phyloP scores from a whole-genome alignment of 371 early-diverging fungal genomes.

The Rhizopus sp. region DNA sequence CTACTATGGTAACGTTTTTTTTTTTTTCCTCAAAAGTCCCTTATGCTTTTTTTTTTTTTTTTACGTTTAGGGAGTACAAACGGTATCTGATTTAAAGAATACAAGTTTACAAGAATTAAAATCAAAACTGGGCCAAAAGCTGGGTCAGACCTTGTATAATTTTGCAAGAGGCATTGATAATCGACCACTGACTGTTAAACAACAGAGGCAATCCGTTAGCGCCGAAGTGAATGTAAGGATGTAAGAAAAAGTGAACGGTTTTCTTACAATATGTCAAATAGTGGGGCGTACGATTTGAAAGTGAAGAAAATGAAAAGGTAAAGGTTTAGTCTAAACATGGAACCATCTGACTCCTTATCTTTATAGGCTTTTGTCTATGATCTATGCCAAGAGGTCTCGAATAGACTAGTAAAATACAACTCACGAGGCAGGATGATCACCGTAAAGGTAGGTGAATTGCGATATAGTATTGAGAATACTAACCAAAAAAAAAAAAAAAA shows the following conservation, averaged over 20 bases:
- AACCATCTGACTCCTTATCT: background rate
- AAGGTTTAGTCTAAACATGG: background rate
- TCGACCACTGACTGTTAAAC: conserved; percentile 60
- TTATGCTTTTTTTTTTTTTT: background rate
- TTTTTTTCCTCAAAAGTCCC: background rate
- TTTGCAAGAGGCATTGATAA: conserved; percentile 79
- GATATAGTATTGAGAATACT: background rate
- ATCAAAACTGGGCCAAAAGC: conserved; percentile 68
- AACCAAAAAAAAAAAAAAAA: conserved; percentile 10
- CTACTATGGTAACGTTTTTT: conserved; percentile 24
- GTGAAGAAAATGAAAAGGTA: conserved; percentile 60
- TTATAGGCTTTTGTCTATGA: conserved; percentile 48
- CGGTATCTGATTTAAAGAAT: conserved; percentile 57
- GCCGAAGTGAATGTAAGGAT: conserved; percentile 62
- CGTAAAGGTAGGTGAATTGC: conserved; percentile 48
- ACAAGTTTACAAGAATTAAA: conserved; percentile 49
- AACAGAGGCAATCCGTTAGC: conserved; percentile 76
- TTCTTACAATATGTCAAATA: conserved; percentile 6
- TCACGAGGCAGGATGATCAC: conserved; percentile 56
- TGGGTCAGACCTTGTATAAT: conserved; percentile 65
- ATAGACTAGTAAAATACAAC: conserved; percentile 48
- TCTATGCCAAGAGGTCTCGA: conserved; percentile 55
- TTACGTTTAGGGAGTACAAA: conserved; percentile 41
- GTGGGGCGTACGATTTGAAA: conserved; percentile 89
- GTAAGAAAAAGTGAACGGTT: background rate